Evolutionary conservation across 139 green algal species (phyloP), one percentile per base, ranked within the genome.

Genomic region (Picochlorum sp.): DNA sequence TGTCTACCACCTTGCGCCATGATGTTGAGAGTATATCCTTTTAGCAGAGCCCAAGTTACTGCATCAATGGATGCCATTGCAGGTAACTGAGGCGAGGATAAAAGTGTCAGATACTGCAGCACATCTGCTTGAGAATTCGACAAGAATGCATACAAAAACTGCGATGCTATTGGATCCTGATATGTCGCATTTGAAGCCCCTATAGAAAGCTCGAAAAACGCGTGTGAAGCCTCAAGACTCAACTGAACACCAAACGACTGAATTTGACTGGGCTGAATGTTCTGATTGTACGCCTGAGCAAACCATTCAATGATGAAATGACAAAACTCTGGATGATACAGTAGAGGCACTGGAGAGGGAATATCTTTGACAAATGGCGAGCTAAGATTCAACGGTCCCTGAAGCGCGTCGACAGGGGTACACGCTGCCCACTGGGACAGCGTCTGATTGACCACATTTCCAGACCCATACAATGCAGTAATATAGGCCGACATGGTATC

Each of bases 21-120:
- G 10, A 79, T 49, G 18, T 31, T 37, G 3, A 11, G 20, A 20
- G 77, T 55, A 54, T 79, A 79, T 31, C 44, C 38, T 67, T 79
- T 26, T 1, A 79, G 56, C 23, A 60, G 18, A 24, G 1, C 2
- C 52, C 51, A 72, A 31, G 62, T 47, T 5, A 23, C 1, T 4
- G 5, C 26, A 4, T 62, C 63, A 38, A 80, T 63, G 15, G 15
- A 20, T 4, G 38, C 28, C 24, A 73, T 55, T 10, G 16, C 18
- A 14, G 51, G 31, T 2, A n/a, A 45, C 10, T 26, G 20, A 18
- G n/a, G 31, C 10, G 60, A 52, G 18, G 14, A 34, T n/a, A 38
- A 11, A 10, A 34, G 4, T 8, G 34, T 38, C 7, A 74, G 30
- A 51, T 34, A 58, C 2, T 50, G 45, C 10, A 74, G 31, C 21